Percentiles rank a stretch among this genome's conserved stretches.
These are phyloP conservation scores for Candida tallmaniae DNA, from an alignment of 805 yeast species.

Conservation along the genomic window DNA sequence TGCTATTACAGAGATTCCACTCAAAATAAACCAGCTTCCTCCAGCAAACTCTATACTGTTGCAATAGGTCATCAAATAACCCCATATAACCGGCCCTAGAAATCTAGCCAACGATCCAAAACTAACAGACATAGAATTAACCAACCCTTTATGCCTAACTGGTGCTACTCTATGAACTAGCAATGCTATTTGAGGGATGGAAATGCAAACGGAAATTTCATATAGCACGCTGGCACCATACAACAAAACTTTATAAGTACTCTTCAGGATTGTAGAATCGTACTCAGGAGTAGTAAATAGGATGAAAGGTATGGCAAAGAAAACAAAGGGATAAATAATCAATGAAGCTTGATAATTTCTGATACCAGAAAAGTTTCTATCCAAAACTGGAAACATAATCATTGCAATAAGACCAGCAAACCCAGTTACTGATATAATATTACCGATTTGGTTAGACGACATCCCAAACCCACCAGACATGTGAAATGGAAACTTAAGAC, in stretches of 20 bases:
- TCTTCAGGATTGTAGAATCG: slow-evolving; percentile 19
- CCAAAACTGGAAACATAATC: slow-evolving; percentile 27
- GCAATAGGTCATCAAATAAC: slow-evolving; percentile 31
- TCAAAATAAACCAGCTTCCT: slow-evolving; percentile 23
- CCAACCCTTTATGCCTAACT: slow-evolving; percentile 49
- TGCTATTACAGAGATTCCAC: slow-evolving; percentile 15
- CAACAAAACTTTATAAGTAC: slow-evolving; percentile 16
- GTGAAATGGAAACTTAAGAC: slow-evolving; percentile 23
- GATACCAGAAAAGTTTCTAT: slow-evolving; percentile 20
- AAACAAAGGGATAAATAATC: slow-evolving; percentile 35
- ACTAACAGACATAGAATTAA: slow-evolving; percentile 53
- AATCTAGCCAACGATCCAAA: slow-evolving; percentile 51
- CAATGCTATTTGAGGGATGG: slow-evolving; percentile 48
- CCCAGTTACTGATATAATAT: slow-evolving; percentile 30
- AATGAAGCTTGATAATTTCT: not conserved
- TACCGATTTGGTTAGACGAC: slow-evolving; percentile 24
- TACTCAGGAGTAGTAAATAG: slow-evolving; percentile 36
- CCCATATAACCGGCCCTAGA: slow-evolving; percentile 54
- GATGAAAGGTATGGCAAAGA: slow-evolving; percentile 42
- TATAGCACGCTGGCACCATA: slow-evolving; percentile 20
- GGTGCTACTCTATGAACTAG: slow-evolving; percentile 51
- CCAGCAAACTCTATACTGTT: slow-evolving; percentile 16
- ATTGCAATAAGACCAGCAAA: slow-evolving; percentile 21
- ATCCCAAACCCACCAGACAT: slow-evolving; percentile 32
- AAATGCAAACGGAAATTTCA: slow-evolving; percentile 38